Conservation (phyloP, 2,329 filamentous ascomycete genomes). For the Blastomyces gilchristii region DNA sequence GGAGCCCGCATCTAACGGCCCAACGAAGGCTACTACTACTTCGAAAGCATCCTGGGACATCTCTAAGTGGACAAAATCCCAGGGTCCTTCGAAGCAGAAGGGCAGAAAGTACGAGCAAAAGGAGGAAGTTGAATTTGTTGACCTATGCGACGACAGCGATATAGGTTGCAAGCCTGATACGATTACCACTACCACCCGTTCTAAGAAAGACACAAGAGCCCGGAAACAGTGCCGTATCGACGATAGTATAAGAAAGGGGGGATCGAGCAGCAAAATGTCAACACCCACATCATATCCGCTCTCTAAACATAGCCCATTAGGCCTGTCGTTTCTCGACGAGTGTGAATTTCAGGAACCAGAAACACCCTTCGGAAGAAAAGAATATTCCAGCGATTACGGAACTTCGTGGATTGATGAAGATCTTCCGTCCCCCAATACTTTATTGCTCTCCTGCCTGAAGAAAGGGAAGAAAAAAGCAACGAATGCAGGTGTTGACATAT, state of each 20-base stretch:
- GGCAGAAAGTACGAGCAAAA: not conserved
- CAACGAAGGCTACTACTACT: not conserved
- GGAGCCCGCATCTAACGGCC: not conserved
- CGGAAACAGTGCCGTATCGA: not conserved
- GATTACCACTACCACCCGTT: not conserved
- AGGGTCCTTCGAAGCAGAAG: not conserved
- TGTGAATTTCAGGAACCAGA: not conserved
- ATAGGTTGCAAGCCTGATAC: not conserved
- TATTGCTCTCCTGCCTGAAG: conserved; percentile 16
- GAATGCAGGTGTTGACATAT: not conserved
- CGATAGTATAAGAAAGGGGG: not conserved
- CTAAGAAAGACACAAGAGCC: not conserved
- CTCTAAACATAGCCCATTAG: not conserved
- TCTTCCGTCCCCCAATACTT: conserved; percentile 29
- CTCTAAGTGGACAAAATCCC: not conserved
- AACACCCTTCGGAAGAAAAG: conserved; percentile 8
- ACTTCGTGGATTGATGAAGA: conserved; percentile 25
- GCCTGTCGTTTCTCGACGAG: conserved; percentile 17
- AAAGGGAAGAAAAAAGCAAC: not conserved
- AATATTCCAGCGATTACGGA: conserved; percentile 27
- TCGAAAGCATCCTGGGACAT: not conserved
- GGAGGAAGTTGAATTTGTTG: conserved; percentile 12
- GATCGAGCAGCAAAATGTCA: not conserved
- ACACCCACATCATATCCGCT: not conserved
- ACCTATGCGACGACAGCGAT: conserved; percentile 9